phyloP scores from a whole-genome alignment of 1,139 yeast species.

The Geotrichum fermentans region DNA sequence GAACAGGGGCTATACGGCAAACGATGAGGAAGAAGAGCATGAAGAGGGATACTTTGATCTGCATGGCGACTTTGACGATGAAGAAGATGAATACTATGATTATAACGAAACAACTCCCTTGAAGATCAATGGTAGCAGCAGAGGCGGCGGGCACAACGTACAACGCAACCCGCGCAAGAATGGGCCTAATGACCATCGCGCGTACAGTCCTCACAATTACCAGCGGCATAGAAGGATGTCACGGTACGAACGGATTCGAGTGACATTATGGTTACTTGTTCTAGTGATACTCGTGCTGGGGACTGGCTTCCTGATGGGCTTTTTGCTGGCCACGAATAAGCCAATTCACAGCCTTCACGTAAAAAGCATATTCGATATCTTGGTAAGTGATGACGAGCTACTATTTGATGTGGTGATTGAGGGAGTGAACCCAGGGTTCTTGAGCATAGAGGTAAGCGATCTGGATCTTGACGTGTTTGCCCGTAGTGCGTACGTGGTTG shows the following conservation, averaged over 20 bases:
- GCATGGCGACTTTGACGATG: constrained; percentile 27
- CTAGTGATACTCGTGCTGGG: constrained; percentile 30
- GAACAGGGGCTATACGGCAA: constrained; percentile 12
- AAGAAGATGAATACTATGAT: constrained; percentile 19
- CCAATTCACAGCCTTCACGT: constrained; percentile 68
- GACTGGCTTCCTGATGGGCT: constrained; percentile 74
- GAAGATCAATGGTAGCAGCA: neutral
- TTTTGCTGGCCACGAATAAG: constrained; percentile 79
- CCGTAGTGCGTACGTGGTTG: constrained; percentile 53
- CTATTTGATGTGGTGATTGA: constrained; percentile 72
- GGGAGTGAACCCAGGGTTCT: constrained; percentile 84
- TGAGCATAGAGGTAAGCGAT: constrained; percentile 57
- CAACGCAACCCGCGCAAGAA: constrained; percentile 4
- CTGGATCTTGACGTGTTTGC: constrained; percentile 86
- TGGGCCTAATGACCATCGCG: constrained; percentile 12
- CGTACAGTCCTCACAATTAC: constrained; percentile 36
- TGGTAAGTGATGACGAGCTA: constrained; percentile 80
- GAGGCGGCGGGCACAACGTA: neutral
- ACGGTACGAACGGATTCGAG: constrained; percentile 28
- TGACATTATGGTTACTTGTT: constrained; percentile 31
- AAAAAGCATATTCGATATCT: constrained; percentile 57
- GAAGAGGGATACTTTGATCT: constrained; percentile 20
- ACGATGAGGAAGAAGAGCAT: constrained; percentile 34
- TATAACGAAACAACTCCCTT: neutral
- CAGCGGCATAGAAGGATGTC: constrained; percentile 23